Evolutionary conservation across 768 basidiomycete genomes (phyloP), one percentile per base, ranked within the genome.

Genomic region (Tephrocybe sp.): DNA sequence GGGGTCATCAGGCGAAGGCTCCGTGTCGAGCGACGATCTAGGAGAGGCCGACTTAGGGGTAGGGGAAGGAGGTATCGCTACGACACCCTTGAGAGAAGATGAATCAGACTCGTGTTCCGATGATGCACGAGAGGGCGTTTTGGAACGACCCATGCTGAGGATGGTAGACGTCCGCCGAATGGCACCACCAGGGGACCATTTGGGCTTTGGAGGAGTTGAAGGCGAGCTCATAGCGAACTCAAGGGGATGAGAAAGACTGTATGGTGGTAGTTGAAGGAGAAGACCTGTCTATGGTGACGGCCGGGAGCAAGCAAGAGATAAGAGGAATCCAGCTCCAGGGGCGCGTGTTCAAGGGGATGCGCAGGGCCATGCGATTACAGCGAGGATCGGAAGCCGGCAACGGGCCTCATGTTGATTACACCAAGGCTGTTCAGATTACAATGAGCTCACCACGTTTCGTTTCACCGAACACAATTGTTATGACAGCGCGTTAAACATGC

Each of bases 161-260:
- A 53, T 36, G 4, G 45, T 52, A 26, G 51, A 53, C 10, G 51
- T 48, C 8, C 51, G 51, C 23, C 51, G 51, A 1, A 47, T 36
- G 45, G 45, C 39, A 9, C 51, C 51, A 17, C 51, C 51, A 52
- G 51, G 38, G 45, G 40, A 42, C 51, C 51, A 53, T 47, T 47
- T 53, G 37, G 51, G 45, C 45, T 53, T 53, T 11, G 37, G 39
- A 4, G 51, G 45, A 34, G 28, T 30, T 11, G 51, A 47, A 36
- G 44, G 44, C 1, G 51, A 47, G 30, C 33, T 53, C 51, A 53
- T 53, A 25, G 32, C 45, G 1, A 42, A 45, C 42, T 51, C 43
- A 10, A 21, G 34, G 38, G 45, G 15, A 39, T n/a, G 18, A 21
- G 33, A 53, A 38, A 37, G 23, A n/a, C n/a, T 36, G 21, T 20